Conservation (phyloP, 768 basidiomycete genomes). For the Agrocybe chaxingu region DNA sequence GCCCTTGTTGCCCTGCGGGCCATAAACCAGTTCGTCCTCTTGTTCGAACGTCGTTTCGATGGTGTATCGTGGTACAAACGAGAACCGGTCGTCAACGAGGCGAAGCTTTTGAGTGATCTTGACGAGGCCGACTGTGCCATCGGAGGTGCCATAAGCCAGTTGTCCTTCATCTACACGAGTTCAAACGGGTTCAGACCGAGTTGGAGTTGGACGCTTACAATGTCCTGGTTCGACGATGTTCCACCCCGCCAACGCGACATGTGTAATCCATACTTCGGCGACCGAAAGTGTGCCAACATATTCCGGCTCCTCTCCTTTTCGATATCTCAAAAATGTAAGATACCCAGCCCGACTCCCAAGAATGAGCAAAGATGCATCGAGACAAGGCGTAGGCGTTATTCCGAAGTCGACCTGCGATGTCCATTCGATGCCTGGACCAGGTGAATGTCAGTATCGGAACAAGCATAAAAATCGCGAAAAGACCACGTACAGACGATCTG, state of each 20-base stretch:
- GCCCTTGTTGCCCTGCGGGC: slow-evolving; percentile 35
- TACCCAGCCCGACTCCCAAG: slow-evolving; percentile 66
- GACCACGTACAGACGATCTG: slow-evolving; percentile 56
- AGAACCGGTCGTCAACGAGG: slow-evolving; percentile 17
- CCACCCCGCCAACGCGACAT: slow-evolving; percentile 63
- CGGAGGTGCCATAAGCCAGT: slow-evolving; percentile 56
- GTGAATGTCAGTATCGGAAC: background rate
- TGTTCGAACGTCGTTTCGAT: slow-evolving; percentile 30
- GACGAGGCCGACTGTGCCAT: slow-evolving; percentile 57
- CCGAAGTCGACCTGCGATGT: slow-evolving; percentile 59
- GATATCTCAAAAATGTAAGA: slow-evolving; percentile 46
- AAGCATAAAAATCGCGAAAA: background rate
- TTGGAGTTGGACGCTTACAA: slow-evolving; percentile 29
- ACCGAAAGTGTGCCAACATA: slow-evolving; percentile 39
- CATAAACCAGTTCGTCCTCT: slow-evolving; percentile 20
- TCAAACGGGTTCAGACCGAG: background rate
- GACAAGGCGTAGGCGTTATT: slow-evolving; percentile 39
- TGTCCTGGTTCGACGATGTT: slow-evolving; percentile 25
- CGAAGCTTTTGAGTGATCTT: slow-evolving; percentile 47
- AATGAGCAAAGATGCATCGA: slow-evolving; percentile 67
- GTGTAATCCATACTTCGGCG: slow-evolving; percentile 60
- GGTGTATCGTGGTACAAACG: slow-evolving; percentile 32
- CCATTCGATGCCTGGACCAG: slow-evolving; percentile 62
- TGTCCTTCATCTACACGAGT: slow-evolving; percentile 45
- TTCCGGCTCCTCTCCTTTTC: slow-evolving; percentile 19